A percentile compares a stretch with the other conserved stretches of the same genome.
phyloP scores from a whole-genome alignment of 441 rosid genomes.

The Pelargonium myrrhifolium region DNA sequence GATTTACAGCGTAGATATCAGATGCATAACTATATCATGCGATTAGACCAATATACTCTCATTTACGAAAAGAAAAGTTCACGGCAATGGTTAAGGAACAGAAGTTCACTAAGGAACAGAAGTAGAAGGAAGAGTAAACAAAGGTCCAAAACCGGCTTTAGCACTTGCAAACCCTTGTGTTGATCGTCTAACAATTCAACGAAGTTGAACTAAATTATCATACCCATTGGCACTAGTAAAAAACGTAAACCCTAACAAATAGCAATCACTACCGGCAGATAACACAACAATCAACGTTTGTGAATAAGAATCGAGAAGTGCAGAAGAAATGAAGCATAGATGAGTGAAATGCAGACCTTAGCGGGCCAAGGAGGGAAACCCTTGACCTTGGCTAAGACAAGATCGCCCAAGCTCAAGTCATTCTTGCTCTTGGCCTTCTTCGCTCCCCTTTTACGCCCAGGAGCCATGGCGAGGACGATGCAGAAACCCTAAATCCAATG shows the following conservation, averaged over 20 bases:
- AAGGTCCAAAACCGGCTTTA: neutral
- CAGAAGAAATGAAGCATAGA: no score
- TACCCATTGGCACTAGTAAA: no score
- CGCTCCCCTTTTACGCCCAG: slow-evolving; percentile 87
- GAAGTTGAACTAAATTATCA: no score
- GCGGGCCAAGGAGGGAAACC: slow-evolving; percentile 99
- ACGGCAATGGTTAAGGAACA: no score
- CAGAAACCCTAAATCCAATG: slow-evolving; percentile 12
- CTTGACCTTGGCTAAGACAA: slow-evolving; percentile 95
- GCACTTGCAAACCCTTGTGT: neutral
- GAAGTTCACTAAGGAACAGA: neutral
- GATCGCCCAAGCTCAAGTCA: slow-evolving; percentile 85
- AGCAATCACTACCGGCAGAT: no score
- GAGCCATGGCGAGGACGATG: slow-evolving; percentile 60
- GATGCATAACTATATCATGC: neutral
- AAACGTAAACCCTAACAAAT: no score
- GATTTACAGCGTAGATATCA: neutral
- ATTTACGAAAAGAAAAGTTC: neutral
- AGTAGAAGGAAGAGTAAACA: neutral
- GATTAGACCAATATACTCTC: neutral
- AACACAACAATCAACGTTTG: no score
- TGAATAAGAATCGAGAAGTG: neutral
- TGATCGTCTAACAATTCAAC: neutral
- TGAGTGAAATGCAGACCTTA: slow-evolving; percentile 38
- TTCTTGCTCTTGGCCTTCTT: slow-evolving; percentile 57